phyloP scores from a whole-genome alignment of 345 rosid species.

The Acer negundo region DNA sequence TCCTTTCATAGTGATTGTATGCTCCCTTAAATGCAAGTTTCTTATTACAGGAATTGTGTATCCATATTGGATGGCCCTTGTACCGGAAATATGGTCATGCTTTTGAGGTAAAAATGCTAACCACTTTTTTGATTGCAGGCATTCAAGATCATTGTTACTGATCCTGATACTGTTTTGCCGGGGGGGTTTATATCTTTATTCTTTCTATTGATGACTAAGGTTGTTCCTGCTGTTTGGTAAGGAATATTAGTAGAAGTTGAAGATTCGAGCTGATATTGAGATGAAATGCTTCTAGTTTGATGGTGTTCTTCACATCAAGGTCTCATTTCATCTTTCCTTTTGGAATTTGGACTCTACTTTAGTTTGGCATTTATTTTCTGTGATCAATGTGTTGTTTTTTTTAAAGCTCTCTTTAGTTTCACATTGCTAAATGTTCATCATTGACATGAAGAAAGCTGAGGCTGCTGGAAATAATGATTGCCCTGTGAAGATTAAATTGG shows the following conservation, averaged over 20 bases:
- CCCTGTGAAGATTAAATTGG: slow-evolving; percentile 93
- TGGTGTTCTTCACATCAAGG: slow-evolving; percentile 95
- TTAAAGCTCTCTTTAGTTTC: neutral
- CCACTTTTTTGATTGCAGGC: slow-evolving; percentile 54
- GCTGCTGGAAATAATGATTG: slow-evolving; percentile 88
- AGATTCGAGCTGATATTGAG: slow-evolving; percentile 91
- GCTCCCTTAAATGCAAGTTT: slow-evolving; percentile 17
- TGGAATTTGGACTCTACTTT: neutral
- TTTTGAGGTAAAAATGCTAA: slow-evolving; percentile 68
- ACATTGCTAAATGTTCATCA: neutral
- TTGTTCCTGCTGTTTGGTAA: slow-evolving; percentile 85
- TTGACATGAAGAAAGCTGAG: slow-evolving; percentile 73
- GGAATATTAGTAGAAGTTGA: slow-evolving; percentile 86
- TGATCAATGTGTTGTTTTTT: slow-evolving; percentile 21
- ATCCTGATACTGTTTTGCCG: slow-evolving; percentile 85
- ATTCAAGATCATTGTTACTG: slow-evolving; percentile 83
- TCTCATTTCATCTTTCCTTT: slow-evolving; percentile 17
- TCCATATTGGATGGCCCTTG: slow-evolving; percentile 90
- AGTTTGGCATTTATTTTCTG: neutral
- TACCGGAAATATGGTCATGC: slow-evolving; percentile 94
- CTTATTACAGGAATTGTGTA: slow-evolving; percentile 68
- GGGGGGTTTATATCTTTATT: slow-evolving; percentile 43
- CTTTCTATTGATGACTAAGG: slow-evolving; percentile 34
- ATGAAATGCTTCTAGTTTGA: slow-evolving; percentile 97
- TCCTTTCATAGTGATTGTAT: neutral